Evolutionary conservation across 129 eudicot species (phyloP).

Genomic region (carrot (Daucus carota)): DH1_v3.0 NC_030383.2:56253001-56253500

Average conservation of each 20-base stretch:
- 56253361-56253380: constrained; percentile 36
- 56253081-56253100: constrained; percentile 34
- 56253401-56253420: constrained; percentile 10
- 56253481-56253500: constrained; percentile 11
- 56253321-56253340: not conserved
- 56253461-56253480: constrained; percentile 9
- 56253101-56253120: constrained; percentile 48
- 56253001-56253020: not conserved
- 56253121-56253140: constrained; percentile 20
- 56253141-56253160: constrained; percentile 36
- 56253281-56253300: not conserved
- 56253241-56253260: constrained; percentile 4
- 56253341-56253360: constrained; percentile 15
- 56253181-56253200: constrained; percentile 46
- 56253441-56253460: not conserved
- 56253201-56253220: constrained; percentile 25
- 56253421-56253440: not conserved
- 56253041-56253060: not conserved
- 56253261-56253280: not conserved
- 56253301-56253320: not conserved
- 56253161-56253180: constrained; percentile 56
- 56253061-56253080: no score
- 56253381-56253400: constrained; percentile 27
- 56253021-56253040: not conserved
- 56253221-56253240: not conserved